Base-by-base conservation (phyloP, 73 alveolate species). In the Effrenium voratum region DNA sequence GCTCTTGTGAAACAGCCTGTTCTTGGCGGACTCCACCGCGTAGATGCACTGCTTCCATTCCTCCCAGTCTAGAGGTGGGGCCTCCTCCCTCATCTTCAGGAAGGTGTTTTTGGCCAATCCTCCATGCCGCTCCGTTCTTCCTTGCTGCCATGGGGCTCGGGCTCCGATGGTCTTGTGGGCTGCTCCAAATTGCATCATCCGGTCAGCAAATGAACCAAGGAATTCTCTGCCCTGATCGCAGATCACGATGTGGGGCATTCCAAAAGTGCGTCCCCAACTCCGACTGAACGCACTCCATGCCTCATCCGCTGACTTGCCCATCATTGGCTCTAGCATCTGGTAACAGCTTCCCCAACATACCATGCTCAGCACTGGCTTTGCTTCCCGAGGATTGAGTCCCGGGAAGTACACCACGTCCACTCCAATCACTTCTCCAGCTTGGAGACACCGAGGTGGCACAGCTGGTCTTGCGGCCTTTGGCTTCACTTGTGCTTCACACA, bases 101-200 rank as follows among this genome's bases (percentile, higher is more conserved):
- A 15, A 72, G 10, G 38, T 28, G 13, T 72, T 44, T 47, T 72
- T 72, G 82, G 13, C n/a, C 32, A 36, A 47, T 4, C 49, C 50
- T 1, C 82, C 82, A 12, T 44, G 34, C 2, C 82, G 0, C n/a
- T 72, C 82, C 0, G 82, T 72, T n/a, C 38, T 72, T 0, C 82
- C 82, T 36, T 44, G 49, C n/a, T 72, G 82, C 82, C 82, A 72
- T 0, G 82, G 82, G 4, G 82, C n/a, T 32, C 82, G n/a, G 28
- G 82, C 82, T 0, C 49, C 82, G 28, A 47, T 72, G 4, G n/a
- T 44, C 26, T 47, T 3, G 3, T 36, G 13, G 6, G 38, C 1
- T 3, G 82, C 82, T 0, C 82, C 82, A 3, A 47, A 44, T 72
- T 72, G 82, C 8, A 30, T 26, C 0, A 47, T 47, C 32, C n/a